phyloP scores from a whole-genome alignment of 495 filamentous ascomycete genomes.

The Parachaetomium inaequale region DNA sequence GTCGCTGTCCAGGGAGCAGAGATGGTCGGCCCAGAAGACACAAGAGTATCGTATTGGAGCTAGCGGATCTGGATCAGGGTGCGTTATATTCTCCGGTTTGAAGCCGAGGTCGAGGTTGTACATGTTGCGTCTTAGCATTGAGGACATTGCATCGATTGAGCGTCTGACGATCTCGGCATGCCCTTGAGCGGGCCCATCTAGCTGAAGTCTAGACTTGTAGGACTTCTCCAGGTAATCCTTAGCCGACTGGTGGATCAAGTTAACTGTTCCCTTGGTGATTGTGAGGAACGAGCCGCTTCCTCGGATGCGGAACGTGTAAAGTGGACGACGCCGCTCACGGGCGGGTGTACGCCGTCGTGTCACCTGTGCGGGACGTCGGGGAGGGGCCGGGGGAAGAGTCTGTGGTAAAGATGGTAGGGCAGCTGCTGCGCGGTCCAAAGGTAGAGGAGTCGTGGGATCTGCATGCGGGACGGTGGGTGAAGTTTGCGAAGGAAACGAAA shows the following conservation, averaged over 20 bases:
- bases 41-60: constrained; percentile 34
- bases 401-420: no score
- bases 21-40: constrained; percentile 35
- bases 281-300: constrained; percentile 37
- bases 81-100: constrained; percentile 20
- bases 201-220: constrained; percentile 2
- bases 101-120: constrained; percentile 12
- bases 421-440: no score
- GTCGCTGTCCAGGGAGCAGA: constrained; percentile 9
- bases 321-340: no score
- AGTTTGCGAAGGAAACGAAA: no score
- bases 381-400: no score
- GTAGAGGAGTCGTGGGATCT: no score
- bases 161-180: constrained; percentile 32
- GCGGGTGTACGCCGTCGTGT: no score
- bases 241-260: constrained; percentile 42
- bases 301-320: no score
- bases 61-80: constrained; percentile 29
- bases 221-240: constrained; percentile 37
- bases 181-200: constrained; percentile 20
- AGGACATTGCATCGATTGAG: constrained; percentile 30
- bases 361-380: no score
- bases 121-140: constrained; percentile 23
- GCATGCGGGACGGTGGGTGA: no score
- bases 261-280: constrained; percentile 30